phyloP scores from a whole-genome alignment of 805 yeast genomes.

The Candida tammaniensis region DNA sequence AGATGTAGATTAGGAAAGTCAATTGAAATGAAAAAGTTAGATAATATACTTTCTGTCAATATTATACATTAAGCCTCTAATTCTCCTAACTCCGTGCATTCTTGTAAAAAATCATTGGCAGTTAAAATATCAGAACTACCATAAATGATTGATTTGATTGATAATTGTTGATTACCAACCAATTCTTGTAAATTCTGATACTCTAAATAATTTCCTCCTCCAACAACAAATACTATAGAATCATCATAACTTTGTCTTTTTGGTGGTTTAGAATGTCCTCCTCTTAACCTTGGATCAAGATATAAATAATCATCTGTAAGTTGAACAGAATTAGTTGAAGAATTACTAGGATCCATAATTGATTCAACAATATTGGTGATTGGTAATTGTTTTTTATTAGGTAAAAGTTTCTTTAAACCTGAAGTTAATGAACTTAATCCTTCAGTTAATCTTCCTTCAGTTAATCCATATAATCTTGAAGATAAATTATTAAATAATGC shows the following conservation, averaged over 20 bases:
- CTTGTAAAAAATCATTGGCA: slow-evolving; percentile 66
- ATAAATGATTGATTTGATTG: slow-evolving; percentile 62
- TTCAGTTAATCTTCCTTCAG: slow-evolving; percentile 79
- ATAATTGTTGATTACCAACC: slow-evolving; percentile 43
- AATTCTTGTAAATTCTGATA: slow-evolving; percentile 93
- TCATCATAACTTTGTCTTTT: slow-evolving; percentile 78
- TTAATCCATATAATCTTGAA: slow-evolving; percentile 73
- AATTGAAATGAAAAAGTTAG: too few relatives aligned
- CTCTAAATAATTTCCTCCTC: slow-evolving; percentile 95
- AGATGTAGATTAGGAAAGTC: not conserved
- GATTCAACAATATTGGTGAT: slow-evolving; percentile 89
- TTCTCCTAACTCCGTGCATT: slow-evolving; percentile 51
- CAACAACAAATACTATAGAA: slow-evolving; percentile 87
- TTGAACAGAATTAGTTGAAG: slow-evolving; percentile 60
- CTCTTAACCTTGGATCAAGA: slow-evolving; percentile 88
- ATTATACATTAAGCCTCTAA: slow-evolving; percentile 5
- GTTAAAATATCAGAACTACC: slow-evolving; percentile 81
- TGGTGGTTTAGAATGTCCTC: slow-evolving; percentile 87
- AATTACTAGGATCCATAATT: slow-evolving; percentile 75
- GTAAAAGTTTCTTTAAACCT: slow-evolving; percentile 81
- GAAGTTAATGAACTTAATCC: slow-evolving; percentile 88
- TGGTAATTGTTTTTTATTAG: slow-evolving; percentile 85
- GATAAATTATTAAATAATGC: slow-evolving; percentile 73
- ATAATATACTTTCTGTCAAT: not conserved
- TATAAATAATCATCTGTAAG: slow-evolving; percentile 87